These are phyloP conservation scores for Salvia miltiorrhiza DNA, from an alignment of 257 asterid genomes.

Conservation along the genomic window DNA sequence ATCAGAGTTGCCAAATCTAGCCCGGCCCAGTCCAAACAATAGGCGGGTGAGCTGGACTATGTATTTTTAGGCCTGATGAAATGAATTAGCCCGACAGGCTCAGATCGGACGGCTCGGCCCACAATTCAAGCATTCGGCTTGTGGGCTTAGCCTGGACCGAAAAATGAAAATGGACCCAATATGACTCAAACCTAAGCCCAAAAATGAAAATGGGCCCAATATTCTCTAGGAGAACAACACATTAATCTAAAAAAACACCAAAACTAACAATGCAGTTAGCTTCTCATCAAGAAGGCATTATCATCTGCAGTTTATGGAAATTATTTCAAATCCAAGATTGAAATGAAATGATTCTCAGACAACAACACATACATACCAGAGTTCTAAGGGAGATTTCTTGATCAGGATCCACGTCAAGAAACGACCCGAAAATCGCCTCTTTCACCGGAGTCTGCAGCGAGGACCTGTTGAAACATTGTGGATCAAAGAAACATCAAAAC, in stretches of 20 bases:
- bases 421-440: constrained; percentile 38
- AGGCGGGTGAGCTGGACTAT: no score
- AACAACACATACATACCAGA: constrained; percentile 41
- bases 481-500: neutral
- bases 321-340: neutral
- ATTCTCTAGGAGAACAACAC: neutral
- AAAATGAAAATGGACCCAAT: no score
- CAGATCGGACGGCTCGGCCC: no score
- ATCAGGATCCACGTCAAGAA: constrained; percentile 43
- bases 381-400: constrained; percentile 42
- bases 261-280: constrained; percentile 18
- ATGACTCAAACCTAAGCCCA: neutral
- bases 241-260: neutral
- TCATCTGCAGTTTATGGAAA: no score
- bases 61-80: no score
- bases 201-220: neutral
- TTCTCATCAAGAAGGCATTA: no score
- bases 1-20: no score
- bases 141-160: neutral
- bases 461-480: constrained; percentile 33
- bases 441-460: constrained; percentile 31
- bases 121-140: no score
- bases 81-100: no score
- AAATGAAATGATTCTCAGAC: neutral
- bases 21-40: no score